Percentiles rank a stretch among this genome's conserved stretches.
phyloP scores from a whole-genome alignment of 495 filamentous ascomycete genomes.

The Antarctomyces pellizariae region DNA sequence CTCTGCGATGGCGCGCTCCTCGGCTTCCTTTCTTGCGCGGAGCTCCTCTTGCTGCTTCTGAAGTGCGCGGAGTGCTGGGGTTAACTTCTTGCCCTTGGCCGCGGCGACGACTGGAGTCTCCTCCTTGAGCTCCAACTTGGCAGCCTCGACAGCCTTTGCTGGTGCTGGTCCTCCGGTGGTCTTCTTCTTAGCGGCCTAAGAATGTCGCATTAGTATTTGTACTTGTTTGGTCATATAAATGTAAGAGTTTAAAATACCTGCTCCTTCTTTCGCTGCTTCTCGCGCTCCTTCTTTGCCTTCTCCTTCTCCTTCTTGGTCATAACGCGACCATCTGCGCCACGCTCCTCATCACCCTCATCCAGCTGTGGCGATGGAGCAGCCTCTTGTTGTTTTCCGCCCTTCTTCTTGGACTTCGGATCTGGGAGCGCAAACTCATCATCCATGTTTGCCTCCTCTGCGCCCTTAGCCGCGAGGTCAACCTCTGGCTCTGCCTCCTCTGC shows the following conservation, averaged over 20 bases:
- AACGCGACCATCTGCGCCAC: constrained; percentile 34
- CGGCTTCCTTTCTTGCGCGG: constrained; percentile 50
- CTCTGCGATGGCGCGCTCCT: constrained; percentile 39
- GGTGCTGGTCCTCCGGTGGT: constrained; percentile 21
- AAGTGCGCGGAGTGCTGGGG: constrained; percentile 52
- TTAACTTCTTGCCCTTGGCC: constrained; percentile 85
- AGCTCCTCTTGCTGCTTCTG: constrained; percentile 85
- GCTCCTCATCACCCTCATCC: constrained; percentile 29
- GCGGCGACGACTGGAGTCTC: constrained; percentile 18
- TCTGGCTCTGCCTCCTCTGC: constrained; percentile 17
- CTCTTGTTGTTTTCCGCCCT: constrained; percentile 64
- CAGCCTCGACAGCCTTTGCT: constrained; percentile 25
- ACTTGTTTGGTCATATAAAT: constrained; percentile 7
- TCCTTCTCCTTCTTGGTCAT: constrained; percentile 95
- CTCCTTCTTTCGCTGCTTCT: constrained; percentile 89
- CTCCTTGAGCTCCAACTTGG: constrained; percentile 19
- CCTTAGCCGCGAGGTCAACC: constrained; percentile 36
- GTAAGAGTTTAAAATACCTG: constrained; percentile 26
- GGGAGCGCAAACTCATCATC: constrained; percentile 75
- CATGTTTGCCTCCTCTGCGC: constrained; percentile 61
- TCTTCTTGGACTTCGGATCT: constrained; percentile 80
- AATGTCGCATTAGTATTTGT: constrained; percentile 5
- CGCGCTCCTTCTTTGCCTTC: constrained; percentile 79
- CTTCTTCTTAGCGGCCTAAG: constrained; percentile 48
- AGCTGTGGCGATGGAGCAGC: constrained; percentile 22